Base-by-base conservation (phyloP, 2,329 filamentous ascomycete genomes). In the Orbilia ellipsospora region DNA sequence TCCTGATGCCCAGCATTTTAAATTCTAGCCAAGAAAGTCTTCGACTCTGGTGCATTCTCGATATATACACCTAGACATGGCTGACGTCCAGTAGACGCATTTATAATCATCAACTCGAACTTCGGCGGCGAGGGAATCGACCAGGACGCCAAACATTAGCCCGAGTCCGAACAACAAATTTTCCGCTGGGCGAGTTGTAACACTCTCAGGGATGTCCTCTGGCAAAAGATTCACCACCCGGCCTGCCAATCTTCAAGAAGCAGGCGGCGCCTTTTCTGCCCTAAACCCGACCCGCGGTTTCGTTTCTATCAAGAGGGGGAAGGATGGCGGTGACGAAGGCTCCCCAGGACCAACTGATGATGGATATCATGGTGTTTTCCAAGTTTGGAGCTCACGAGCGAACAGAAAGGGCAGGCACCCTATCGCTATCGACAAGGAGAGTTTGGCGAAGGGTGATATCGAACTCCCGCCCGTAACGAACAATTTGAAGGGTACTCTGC, bases 381-480 rank as follows among this genome's bases (percentile, higher is more conserved):
- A 52, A 52, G 48, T 51, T 2, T 62, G 59, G 59, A 28, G 44
- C 5, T 62, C 59, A 1, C 59, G 59, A 13, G 59, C 18, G 5
- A 62, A 62, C 16, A 26, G 59, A 16, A 62, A 62, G 20, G 59
- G 59, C 18, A 42, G 59, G 18, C 59, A 62, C 13, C 18, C 59
- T 7, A 16, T 62, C 6, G 59, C 26, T 16, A 36, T 62, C 10
- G 18, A 62, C 5, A 36, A 62, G 16, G 18, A 26, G 10, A 10
- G 4, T 20, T 52, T 52, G 2, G n/a, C n/a, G 5, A 52, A 52
- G 20, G 45, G 13, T 2, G 60, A 51, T 45, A 68, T 36, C 44
- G 77, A 80, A 7, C 73, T 78, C 0, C 77, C 78, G 5, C 80
- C 80, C 51, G 56, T 79, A 2, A 77, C 80, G 0, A 84, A 83